Percentiles rank a stretch among this genome's conserved stretches.
Conservation (phyloP, 176 grass and related monocot genomes). For the maize (Zea mays) region DNA sequence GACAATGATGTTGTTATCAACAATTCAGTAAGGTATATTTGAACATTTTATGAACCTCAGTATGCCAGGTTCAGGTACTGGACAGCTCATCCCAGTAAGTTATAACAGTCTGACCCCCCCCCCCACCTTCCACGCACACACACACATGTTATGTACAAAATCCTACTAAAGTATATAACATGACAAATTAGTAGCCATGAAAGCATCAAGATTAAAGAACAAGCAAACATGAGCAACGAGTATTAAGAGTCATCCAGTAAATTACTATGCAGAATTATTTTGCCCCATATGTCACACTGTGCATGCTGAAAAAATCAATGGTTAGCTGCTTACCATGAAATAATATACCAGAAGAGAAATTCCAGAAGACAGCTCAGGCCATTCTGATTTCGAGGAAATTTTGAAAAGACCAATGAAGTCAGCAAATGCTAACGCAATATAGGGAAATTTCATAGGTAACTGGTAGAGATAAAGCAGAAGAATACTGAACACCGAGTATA, state of each 20-base stretch:
- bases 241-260: conserved; percentile 5
- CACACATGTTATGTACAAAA: not conserved
- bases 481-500: conserved; percentile 89
- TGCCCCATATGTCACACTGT: conserved; percentile 4
- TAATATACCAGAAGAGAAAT: conserved; percentile 82
- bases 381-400: conserved; percentile 75
- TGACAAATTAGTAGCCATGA: conserved; percentile 18
- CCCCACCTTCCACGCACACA: not conserved
- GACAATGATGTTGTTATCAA: not conserved
- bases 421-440: conserved; percentile 60
- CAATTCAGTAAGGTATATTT: not conserved
- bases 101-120: conserved; percentile 5
- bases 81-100: conserved; percentile 19
- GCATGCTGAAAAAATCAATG: conserved; percentile 23
- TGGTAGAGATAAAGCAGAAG: conserved; percentile 94
- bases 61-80: not conserved
- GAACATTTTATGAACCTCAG: not conserved
- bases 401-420: conserved; percentile 94
- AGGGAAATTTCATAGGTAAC: conserved; percentile 71
- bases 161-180: not conserved
- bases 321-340: conserved; percentile 77
- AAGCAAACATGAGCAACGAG: conserved; percentile 4
- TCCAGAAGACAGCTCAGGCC: conserved; percentile 80
- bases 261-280: not conserved
- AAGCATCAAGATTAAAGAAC: conserved; percentile 17